Evolutionary conservation across 345 rosid species (phyloP).

Genomic region (Salix exigua): DNA sequence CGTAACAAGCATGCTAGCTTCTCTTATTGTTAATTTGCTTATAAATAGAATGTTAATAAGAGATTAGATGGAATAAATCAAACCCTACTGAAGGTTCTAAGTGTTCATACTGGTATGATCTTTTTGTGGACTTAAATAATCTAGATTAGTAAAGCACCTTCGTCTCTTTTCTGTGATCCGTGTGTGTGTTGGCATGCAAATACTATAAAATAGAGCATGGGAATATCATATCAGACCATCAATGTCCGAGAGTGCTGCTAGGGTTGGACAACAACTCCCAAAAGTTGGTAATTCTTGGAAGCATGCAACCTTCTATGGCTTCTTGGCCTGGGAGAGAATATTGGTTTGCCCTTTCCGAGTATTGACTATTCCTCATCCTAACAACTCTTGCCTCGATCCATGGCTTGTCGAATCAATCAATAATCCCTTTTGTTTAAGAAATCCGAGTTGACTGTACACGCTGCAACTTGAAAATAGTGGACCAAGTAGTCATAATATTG

Average conservation of each 20-base stretch:
- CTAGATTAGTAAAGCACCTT: too few relatives aligned
- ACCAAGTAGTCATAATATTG: too few relatives aligned
- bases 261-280: slow-evolving; percentile 23
- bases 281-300: slow-evolving; percentile 1
- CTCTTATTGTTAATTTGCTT: too few relatives aligned
- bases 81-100: too few relatives aligned
- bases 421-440: background rate
- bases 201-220: too few relatives aligned
- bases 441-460: background rate
- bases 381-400: background rate
- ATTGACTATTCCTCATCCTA: background rate
- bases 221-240: background rate
- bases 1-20: too few relatives aligned
- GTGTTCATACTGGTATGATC: too few relatives aligned
- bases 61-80: too few relatives aligned
- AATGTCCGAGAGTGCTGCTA: background rate
- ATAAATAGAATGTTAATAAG: too few relatives aligned
- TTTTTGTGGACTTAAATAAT: too few relatives aligned
- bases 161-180: too few relatives aligned
- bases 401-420: background rate
- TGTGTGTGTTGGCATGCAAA: too few relatives aligned
- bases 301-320: background rate
- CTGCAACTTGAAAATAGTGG: background rate
- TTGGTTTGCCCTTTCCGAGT: background rate
- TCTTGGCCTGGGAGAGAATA: background rate